Evolutionary conservation across 352 stramenopile genomes (phyloP).

Genomic region (Globisporangium radiosum): DNA sequence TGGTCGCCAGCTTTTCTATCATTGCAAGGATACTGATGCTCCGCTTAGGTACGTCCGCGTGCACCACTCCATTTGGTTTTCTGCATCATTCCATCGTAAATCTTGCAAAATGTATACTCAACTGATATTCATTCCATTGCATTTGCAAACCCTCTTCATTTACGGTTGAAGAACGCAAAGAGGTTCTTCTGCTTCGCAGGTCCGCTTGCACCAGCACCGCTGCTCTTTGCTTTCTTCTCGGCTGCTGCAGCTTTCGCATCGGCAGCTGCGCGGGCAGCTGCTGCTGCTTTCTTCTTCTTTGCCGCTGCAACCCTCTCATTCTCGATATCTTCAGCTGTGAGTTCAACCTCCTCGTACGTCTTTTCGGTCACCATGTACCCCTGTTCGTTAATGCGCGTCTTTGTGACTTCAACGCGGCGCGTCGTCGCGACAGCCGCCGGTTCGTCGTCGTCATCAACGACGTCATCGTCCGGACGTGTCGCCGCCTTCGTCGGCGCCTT

Average conservation of each 20-base stretch:
- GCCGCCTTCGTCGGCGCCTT: conserved; percentile 7
- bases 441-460: conserved; percentile 15
- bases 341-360: conserved; percentile 58
- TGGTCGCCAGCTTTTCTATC: background rate
- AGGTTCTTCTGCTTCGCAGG: conserved; percentile 64
- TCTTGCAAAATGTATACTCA: background rate
- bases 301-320: conserved; percentile 36
- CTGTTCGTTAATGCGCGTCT: conserved; percentile 72
- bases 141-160: conserved; percentile 8
- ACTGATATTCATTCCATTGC: background rate
- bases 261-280: conserved; percentile 26
- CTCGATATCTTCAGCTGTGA: conserved; percentile 49
- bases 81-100: background rate
- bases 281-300: conserved; percentile 49
- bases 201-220: conserved; percentile 12
- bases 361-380: conserved; percentile 86
- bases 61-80: background rate
- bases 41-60: background rate
- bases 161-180: conserved; percentile 52
- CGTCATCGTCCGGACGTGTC: conserved; percentile 5
- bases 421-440: conserved; percentile 21
- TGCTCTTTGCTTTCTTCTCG: conserved; percentile 21
- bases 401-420: conserved; percentile 50
- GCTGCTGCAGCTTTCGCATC: conserved; percentile 48
- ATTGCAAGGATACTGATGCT: background rate